A percentile compares a stretch with the other conserved stretches of the same genome.
Conservation (phyloP, 2,329 filamentous ascomycete species). For the Dothidotthia symphoricarpi region DNA sequence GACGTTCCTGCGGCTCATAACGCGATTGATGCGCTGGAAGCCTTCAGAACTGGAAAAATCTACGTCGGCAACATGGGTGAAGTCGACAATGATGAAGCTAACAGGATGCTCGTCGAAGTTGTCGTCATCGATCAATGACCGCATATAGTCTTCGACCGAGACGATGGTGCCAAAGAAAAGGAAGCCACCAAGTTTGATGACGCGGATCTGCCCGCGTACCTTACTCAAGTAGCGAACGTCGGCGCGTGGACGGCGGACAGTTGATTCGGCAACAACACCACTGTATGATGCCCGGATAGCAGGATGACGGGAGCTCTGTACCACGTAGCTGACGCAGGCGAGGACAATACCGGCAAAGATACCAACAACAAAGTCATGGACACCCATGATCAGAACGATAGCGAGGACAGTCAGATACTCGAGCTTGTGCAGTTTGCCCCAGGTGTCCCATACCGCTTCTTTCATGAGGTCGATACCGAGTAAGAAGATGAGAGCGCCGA, state of each 20-base stretch:
- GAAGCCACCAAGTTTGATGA: slow-evolving; percentile 89
- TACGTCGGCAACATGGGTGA: slow-evolving; percentile 84
- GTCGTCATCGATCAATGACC: slow-evolving; percentile 77
- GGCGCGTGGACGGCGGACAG: slow-evolving; percentile 83
- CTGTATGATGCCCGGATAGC: slow-evolving; percentile 89
- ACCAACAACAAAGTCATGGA: slow-evolving; percentile 93
- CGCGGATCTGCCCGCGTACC: slow-evolving; percentile 82
- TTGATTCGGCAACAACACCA: slow-evolving; percentile 84
- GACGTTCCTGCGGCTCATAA: slow-evolving; percentile 74
- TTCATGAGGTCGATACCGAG: slow-evolving; percentile 88
- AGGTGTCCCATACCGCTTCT: slow-evolving; percentile 85
- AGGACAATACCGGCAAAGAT: slow-evolving; percentile 89
- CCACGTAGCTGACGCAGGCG: slow-evolving; percentile 85
- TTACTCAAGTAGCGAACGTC: slow-evolving; percentile 84
- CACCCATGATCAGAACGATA: slow-evolving; percentile 93
- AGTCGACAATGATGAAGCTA: slow-evolving; percentile 83
- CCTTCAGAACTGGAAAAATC: slow-evolving; percentile 97
- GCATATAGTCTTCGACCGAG: slow-evolving; percentile 85
- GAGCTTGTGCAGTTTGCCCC: slow-evolving; percentile 79
- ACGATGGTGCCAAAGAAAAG: slow-evolving; percentile 99
- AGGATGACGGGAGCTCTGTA: slow-evolving; percentile 86
- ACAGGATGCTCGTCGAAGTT: slow-evolving; percentile 76
- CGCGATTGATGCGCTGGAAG: slow-evolving; percentile 86
- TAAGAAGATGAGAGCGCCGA: slow-evolving; percentile 90
- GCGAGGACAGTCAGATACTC: slow-evolving; percentile 87